phyloP scores from a whole-genome alignment of 1,284 basidiomycete genomes.

The Ustilago tritici region DNA sequence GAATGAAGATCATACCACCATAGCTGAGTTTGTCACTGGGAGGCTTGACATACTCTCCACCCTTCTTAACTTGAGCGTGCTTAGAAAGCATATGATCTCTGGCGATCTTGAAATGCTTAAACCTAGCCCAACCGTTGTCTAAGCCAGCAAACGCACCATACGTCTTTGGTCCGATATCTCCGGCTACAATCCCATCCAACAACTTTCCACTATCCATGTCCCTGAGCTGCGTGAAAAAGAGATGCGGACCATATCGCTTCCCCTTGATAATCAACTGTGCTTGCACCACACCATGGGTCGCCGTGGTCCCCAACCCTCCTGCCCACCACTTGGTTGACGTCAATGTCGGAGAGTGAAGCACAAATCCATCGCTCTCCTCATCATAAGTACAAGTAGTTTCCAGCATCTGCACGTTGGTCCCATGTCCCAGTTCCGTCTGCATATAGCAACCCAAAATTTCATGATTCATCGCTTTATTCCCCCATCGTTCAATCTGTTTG shows the following conservation, averaged over 20 bases:
- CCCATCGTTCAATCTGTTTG: slow-evolving; percentile 64
- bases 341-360: slow-evolving; percentile 80
- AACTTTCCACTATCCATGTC: slow-evolving; percentile 74
- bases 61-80: slow-evolving; percentile 79
- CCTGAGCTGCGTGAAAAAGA: slow-evolving; percentile 76
- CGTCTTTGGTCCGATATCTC: slow-evolving; percentile 78
- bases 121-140: slow-evolving; percentile 80
- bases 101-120: slow-evolving; percentile 80
- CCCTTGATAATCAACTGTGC: slow-evolving; percentile 80
- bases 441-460: slow-evolving; percentile 67
- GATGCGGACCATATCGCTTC: slow-evolving; percentile 79
- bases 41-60: slow-evolving; percentile 78
- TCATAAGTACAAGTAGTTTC: slow-evolving; percentile 85
- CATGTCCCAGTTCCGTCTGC: slow-evolving; percentile 76
- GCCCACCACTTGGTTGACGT: slow-evolving; percentile 86
- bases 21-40: slow-evolving; percentile 81
- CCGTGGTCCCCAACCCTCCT: slow-evolving; percentile 78
- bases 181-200: slow-evolving; percentile 78
- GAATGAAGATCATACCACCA: slow-evolving; percentile 74
- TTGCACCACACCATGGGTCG: slow-evolving; percentile 83
- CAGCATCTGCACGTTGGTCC: slow-evolving; percentile 72
- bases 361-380: slow-evolving; percentile 77
- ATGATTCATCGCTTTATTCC: slow-evolving; percentile 61
- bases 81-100: slow-evolving; percentile 81
- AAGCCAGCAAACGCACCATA: slow-evolving; percentile 74